Base-by-base conservation (phyloP, 2,329 filamentous ascomycete species). In the Exophiala bonariae region DNA sequence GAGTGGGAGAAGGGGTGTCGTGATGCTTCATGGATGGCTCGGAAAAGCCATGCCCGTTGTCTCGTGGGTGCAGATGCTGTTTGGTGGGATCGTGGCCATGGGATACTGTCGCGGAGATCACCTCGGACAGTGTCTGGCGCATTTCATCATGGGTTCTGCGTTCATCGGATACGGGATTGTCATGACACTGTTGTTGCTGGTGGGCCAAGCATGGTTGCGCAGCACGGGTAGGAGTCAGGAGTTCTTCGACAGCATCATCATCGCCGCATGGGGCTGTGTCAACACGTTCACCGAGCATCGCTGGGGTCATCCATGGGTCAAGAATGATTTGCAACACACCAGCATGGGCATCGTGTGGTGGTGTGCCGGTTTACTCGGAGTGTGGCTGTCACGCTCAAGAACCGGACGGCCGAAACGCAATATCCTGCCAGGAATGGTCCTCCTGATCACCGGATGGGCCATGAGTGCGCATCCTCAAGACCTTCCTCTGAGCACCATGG, bases 291-390 rank as follows among this genome's bases (percentile, higher is more conserved):
- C 93, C 14, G 93, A 97, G 69, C 93, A 99, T 65, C 82, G 87
- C 42, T 99, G 93, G 93, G 93, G 93, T 44, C 77, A 77, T 1
- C 79, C 81, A 0, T 99, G 93, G 93, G 89, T 87, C 42, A 83
- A 81, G 68, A 97, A 96, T 63, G 93, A 99, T 67, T 82, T 96
- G 72, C 92, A 99, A 67, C 93, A 99, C 68, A 99, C 93, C 0
- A 89, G 87, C n/a, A 97, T 99, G 92, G 93, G 93, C n/a, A 82
- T 99, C 53, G 83, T 99, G 41, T 99, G 93, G 93, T 99, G 92
- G 92, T 87, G 84, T 60, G 92, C 93, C 6, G 93, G 93, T 18
- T 73, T 99, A 22, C 80, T 92, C 9, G 93, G 93, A 33, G 79
- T 99, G 42, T 99, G 92, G 93, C 76, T 99, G 31, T 95, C 89